Base-by-base conservation (phyloP, 352 stramenopile genomes). In the Pythium guiyangense region DNA sequence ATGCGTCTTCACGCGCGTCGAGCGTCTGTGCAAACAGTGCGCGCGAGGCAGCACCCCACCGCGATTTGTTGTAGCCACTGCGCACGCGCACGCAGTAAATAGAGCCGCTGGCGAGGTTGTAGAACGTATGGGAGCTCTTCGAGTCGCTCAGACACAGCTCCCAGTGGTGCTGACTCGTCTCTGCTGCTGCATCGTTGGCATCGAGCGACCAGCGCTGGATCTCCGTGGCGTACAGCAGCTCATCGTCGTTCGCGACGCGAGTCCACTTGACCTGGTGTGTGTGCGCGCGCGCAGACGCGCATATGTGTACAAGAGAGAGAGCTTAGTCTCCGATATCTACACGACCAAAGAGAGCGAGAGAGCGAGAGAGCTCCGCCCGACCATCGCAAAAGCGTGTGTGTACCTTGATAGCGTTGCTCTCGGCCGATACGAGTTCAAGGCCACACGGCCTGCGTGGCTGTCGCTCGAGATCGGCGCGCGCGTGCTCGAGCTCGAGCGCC, bases 61-160 rank as follows among this genome's bases (percentile, higher is more conserved):
- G 61, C 8, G 56, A 67, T 12, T 39, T 54, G 18, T 57, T 57
- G 26, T 72, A 69, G 2, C 70, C 67, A 0, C 57, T 56, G 20
- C 70, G 59, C 3, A 76, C 62, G 43, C 70, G 67, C 6, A 79
- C 25, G 54, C 64, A 76, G 48, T 79, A 79, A 15, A 52, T 60
- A 11, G 45, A 37, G n/a, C 47, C 55, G 0, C 47, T 49, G 10
- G 39, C 42, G 1, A 79, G 48, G 12, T 66, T 69, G 53, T 67
- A 61, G 44, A 79, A 74, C 22, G 57, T 64, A 43, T 76, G 62
- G 4, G 26, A 57, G 10, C 52, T 56, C 34, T 66, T 68, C 15
- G 69, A 61, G 20, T 54, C 31, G 18, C 63, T 64, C 12, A 61
- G 34, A 4, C 51, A 59, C 15, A 62, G 62, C 1, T 68, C 52